These are phyloP conservation scores for Pseudogymnoascus sp. DNA, from an alignment of 2,329 filamentous ascomycete species.

Conservation along the genomic window DNA sequence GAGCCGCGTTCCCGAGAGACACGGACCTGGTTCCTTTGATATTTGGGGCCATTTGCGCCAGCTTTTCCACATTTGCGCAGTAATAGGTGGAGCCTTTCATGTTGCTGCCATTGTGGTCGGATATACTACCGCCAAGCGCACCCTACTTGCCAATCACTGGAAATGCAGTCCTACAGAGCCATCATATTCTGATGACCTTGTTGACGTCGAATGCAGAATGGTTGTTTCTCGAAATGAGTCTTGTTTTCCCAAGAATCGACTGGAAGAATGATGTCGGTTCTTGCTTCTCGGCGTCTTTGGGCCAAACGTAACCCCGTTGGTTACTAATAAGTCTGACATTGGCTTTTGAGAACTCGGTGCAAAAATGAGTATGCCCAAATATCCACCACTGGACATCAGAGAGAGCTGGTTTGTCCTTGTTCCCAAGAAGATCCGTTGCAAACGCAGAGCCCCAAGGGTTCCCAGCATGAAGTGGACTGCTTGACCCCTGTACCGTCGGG, in stretches of 20 bases:
- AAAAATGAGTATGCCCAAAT: conserved; percentile 40
- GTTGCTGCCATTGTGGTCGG: conserved; percentile 29
- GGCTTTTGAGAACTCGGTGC: conserved; percentile 32
- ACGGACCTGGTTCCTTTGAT: conserved; percentile 37
- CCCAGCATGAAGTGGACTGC: conserved; percentile 40
- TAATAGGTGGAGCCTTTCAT: conserved; percentile 35
- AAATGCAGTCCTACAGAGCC: neutral
- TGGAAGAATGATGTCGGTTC: neutral
- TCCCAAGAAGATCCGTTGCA: conserved; percentile 41
- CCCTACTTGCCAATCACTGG: neutral
- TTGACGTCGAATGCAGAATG: neutral
- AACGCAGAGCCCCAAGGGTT: conserved; percentile 44
- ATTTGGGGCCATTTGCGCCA: conserved; percentile 40
- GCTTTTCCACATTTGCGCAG: conserved; percentile 40
- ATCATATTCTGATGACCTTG: neutral
- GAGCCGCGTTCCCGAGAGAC: conserved; percentile 37
- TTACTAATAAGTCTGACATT: conserved; percentile 35
- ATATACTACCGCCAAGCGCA: neutral
- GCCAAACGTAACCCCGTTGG: conserved; percentile 35
- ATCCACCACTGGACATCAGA: conserved; percentile 34
- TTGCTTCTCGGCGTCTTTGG: conserved; percentile 12
- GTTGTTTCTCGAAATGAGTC: neutral
- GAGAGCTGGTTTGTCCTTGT: conserved; percentile 11
- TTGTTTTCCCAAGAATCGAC: neutral
- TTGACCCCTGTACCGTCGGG: conserved; percentile 41